Evolutionary conservation across 768 basidiomycete species (phyloP).

Genomic region (Thelephora ganbajun): DNA sequence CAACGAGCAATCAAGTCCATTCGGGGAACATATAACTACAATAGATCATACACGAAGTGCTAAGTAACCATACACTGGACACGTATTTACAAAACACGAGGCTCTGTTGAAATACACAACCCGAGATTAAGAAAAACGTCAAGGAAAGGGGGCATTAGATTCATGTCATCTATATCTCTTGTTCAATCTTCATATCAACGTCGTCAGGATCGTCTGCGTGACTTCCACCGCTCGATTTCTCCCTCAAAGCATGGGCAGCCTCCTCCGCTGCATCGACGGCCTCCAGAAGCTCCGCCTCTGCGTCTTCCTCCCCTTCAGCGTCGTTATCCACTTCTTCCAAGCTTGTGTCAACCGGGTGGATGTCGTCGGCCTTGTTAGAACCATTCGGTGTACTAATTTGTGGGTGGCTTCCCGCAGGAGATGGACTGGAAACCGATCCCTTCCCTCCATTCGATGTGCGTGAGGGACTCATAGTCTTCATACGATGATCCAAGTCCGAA

Average conservation of each 20-base stretch:
- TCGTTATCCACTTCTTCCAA: conserved; percentile 21
- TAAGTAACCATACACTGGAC: too few species aligned
- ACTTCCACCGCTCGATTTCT: background rate
- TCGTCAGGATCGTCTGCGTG: background rate
- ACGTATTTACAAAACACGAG: too few species aligned
- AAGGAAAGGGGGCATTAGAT: background rate
- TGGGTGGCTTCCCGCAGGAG: conserved; percentile 1
- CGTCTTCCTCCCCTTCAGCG: conserved; percentile 18
- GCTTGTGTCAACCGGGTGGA: conserved; percentile 22
- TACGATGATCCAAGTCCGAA: too few species aligned
- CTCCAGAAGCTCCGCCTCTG: conserved; percentile 21
- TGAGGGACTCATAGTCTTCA: too few species aligned
- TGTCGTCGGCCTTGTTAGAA: conserved; percentile 8
- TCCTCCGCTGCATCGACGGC: conserved; percentile 26
- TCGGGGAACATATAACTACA: too few species aligned
- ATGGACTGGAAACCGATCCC: too few species aligned
- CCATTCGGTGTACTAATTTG: conserved; percentile 13
- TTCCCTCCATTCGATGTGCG: too few species aligned
- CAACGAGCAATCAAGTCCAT: too few species aligned
- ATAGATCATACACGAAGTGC: too few species aligned
- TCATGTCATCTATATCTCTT: background rate
- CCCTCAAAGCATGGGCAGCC: background rate
- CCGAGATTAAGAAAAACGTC: background rate
- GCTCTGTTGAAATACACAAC: too few species aligned
- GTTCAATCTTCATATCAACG: background rate